A percentile compares a stretch with the other conserved stretches of the same genome.
Conservation (phyloP, 768 basidiomycete genomes). For the Dioszegia crocea region DNA sequence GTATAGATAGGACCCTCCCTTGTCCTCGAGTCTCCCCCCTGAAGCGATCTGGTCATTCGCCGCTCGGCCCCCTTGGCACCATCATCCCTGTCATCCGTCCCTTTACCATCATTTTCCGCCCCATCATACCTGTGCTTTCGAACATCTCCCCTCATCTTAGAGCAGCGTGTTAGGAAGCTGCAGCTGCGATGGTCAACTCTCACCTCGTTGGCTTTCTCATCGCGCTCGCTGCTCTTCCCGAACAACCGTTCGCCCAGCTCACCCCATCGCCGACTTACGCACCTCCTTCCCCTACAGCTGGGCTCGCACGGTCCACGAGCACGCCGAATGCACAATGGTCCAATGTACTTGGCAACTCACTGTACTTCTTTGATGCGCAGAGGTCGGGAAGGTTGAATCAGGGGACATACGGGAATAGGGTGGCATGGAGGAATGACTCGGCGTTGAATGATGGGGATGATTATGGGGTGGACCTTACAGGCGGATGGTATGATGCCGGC, state of each 20-base stretch:
- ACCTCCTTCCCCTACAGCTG: constrained; percentile 33
- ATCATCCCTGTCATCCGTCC: too few species aligned
- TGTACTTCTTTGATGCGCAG: constrained; percentile 91
- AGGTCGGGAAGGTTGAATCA: constrained; percentile 69
- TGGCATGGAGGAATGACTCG: constrained; percentile 82
- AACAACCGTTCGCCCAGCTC: constrained; percentile 29
- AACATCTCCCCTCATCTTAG: too few species aligned
- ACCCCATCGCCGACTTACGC: constrained; percentile 38
- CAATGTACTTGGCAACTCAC: constrained; percentile 68
- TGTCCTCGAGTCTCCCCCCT: too few species aligned
- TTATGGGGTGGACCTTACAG: constrained; percentile 67
- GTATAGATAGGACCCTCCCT: too few species aligned
- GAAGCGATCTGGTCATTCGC: too few species aligned
- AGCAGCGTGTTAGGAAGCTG: too few species aligned
- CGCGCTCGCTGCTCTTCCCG: neutral
- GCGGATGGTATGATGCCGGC: constrained; percentile 92
- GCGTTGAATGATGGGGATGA: constrained; percentile 71
- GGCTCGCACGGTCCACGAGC: constrained; percentile 20
- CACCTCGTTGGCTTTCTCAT: neutral
- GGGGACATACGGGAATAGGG: constrained; percentile 58
- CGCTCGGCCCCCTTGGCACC: too few species aligned
- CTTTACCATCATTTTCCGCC: too few species aligned
- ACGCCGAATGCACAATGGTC: constrained; percentile 75
- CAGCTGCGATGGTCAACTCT: neutral
- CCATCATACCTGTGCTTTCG: too few species aligned